Evolutionary conservation across 2,329 filamentous ascomycete species (phyloP).

Genomic region (Chalara sp.): DNA sequence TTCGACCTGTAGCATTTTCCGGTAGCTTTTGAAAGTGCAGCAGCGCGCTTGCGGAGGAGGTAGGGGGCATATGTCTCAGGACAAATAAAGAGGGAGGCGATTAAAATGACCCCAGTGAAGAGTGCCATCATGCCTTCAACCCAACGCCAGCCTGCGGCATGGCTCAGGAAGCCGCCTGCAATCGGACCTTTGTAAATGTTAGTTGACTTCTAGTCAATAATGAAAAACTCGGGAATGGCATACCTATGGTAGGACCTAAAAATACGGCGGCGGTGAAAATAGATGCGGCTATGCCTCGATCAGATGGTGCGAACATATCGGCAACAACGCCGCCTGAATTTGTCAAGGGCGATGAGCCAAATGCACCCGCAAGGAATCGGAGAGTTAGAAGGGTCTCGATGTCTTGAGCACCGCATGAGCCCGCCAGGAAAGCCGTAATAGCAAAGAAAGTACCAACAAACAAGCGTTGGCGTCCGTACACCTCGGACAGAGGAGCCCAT

Average conservation of each 20-base stretch:
- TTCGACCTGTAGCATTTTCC: background rate
- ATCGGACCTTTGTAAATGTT: constrained; percentile 4
- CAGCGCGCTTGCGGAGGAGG: constrained; percentile 3
- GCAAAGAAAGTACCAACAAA: constrained; percentile 40
- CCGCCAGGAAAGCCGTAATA: constrained; percentile 43
- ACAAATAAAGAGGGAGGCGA: constrained; percentile 2
- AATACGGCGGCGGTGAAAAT: constrained; percentile 7
- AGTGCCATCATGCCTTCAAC: constrained; percentile 10
- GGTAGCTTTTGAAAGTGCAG: background rate
- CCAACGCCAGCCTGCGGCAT: constrained; percentile 11
- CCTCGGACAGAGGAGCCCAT: constrained; percentile 51
- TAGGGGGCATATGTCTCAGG: constrained; percentile 14
- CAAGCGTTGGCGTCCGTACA: constrained; percentile 45
- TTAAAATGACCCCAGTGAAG: constrained; percentile 6
- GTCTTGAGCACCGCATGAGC: background rate
- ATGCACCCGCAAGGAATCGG: constrained; percentile 1
- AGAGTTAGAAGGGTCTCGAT: background rate
- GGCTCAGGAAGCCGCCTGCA: constrained; percentile 10
- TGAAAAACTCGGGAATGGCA: background rate
- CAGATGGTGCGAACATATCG: background rate
- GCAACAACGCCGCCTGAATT: background rate
- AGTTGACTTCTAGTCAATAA: background rate
- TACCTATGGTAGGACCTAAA: constrained; percentile 7
- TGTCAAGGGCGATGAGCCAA: background rate
- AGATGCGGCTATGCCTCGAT: background rate